Conservation (phyloP, 78 protist species). For the Emiliania huxleyi region DNA sequence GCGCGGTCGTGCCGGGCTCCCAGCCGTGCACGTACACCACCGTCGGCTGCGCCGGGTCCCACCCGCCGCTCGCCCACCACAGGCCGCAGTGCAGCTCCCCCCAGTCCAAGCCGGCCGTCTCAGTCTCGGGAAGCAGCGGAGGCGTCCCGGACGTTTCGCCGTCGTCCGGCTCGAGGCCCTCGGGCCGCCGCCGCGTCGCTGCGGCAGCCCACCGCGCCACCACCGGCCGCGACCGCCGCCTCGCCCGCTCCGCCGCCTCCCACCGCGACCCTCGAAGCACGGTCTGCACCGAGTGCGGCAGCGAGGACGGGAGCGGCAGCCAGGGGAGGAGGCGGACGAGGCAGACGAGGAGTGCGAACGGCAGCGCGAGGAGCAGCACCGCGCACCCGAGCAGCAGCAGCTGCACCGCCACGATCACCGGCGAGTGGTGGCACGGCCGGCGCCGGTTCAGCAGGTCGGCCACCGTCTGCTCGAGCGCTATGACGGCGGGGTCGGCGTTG, state of each 20-base stretch:
- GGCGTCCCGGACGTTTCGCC: not conserved
- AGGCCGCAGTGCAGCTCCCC: not conserved
- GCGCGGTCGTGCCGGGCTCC: not conserved
- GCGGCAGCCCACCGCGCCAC: not conserved
- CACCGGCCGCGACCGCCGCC: not conserved
- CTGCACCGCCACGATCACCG: not conserved
- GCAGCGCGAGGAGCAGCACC: not conserved
- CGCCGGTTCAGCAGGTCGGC: not conserved
- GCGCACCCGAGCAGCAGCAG: not conserved
- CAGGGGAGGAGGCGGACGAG: not conserved
- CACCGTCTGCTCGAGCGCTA: no score
- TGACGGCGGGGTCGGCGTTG: no score
- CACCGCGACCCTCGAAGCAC: not conserved
- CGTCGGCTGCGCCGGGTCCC: not conserved
- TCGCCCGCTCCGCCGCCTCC: not conserved
- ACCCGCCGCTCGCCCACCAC: not conserved
- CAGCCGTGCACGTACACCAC: not conserved
- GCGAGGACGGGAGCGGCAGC: not conserved
- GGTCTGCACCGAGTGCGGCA: not conserved
- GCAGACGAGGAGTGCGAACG: not conserved
- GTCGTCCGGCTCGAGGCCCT: not conserved
- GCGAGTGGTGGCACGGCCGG: not conserved
- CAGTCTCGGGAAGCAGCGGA: not conserved
- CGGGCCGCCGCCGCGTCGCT: not conserved
- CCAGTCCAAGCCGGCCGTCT: not conserved